A percentile compares a stretch with the other conserved stretches of the same genome.
Evolutionary conservation across 2,329 filamentous ascomycete genomes (phyloP).

Genomic region (Aspergillus jensenii): DNA sequence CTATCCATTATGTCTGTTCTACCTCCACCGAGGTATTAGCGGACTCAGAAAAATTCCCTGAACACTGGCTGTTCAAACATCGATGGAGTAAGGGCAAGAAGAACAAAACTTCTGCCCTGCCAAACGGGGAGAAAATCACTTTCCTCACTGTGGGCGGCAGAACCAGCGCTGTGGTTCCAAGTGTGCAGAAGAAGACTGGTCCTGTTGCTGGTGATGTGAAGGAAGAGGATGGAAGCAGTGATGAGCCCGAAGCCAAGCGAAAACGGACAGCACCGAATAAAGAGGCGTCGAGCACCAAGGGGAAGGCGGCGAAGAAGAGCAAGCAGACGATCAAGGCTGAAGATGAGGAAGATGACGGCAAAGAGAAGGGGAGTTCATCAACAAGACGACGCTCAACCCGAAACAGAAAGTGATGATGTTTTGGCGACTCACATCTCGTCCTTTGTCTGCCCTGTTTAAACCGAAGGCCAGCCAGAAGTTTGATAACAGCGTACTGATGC

Average conservation of each 20-base stretch:
- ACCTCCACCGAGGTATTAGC: conserved; percentile 75
- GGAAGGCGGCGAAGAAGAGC: background rate
- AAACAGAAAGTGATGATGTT: conserved; percentile 21
- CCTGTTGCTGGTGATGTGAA: conserved; percentile 55
- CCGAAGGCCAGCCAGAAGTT: background rate
- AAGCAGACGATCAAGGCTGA: conserved; percentile 24
- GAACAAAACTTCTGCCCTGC: conserved; percentile 63
- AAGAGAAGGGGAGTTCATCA: conserved; percentile 10
- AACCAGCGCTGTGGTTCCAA: conserved; percentile 85
- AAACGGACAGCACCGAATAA: conserved; percentile 33
- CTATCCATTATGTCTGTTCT: conserved; percentile 75
- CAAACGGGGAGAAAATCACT: conserved; percentile 79
- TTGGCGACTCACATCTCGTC: background rate
- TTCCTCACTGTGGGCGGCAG: conserved; percentile 88
- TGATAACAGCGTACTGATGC: background rate
- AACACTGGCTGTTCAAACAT: conserved; percentile 84
- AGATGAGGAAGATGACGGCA: conserved; percentile 21
- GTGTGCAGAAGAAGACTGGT: conserved; percentile 78
- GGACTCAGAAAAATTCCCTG: conserved; percentile 80
- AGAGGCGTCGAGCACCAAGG: conserved; percentile 14
- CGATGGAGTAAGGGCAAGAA: conserved; percentile 90
- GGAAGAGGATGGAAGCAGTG: conserved; percentile 26
- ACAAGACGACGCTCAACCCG: conserved; percentile 34
- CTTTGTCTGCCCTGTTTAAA: background rate
- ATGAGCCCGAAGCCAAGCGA: conserved; percentile 29